Base-by-base conservation (phyloP, 176 grass and related monocot genomes). In the Poa pratensis region DNA sequence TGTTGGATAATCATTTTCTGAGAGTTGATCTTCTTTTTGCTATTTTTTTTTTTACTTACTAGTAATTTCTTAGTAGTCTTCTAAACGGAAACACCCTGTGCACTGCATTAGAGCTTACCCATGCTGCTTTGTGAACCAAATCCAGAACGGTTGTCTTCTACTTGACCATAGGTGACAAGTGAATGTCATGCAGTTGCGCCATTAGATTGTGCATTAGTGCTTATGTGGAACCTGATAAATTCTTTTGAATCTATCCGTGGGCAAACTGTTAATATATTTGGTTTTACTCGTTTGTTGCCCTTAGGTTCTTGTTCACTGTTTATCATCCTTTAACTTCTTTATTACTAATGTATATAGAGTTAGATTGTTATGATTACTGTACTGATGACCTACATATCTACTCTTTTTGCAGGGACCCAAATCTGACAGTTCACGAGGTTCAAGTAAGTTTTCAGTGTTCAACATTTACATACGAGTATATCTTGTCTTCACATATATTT, bases 381-480 rank as follows among this genome's bases (percentile, higher is more conserved):
- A 74, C 85, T 85, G 12, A 93, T 50, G 13, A 37, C 62, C 79
- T 82, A 42, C 0, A 1, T 46, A 27, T 74, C 45, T 14, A 63
- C 62, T 75, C 16, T 72, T 85, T 78, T 4, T 97, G 24, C 87
- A 97, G 94, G 89, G 87, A 9, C 78, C 79, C 30, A 97, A 90
- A 77, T 37, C 91, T 71, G 94, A 97, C 74, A 70, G 77, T 82
- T 88, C 85, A 68, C 91, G 92, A 84, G 73, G 87, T 68, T 84
- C 87, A 52, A 97, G 94, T 97, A 94, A 94, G 94, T 93, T 35
- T 51, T 3, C 13, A 80, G 62, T 52, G 43, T 73, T 64, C 14
- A 40, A 83, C 45, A 53, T 3, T 46, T 78, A 53, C 26, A 20
- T 67, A 4, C 0, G 5, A 61, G 27, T 32, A 4, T 73, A 13